Base-by-base conservation (phyloP, 345 rosid species). In the Citrus hindsii region DNA sequence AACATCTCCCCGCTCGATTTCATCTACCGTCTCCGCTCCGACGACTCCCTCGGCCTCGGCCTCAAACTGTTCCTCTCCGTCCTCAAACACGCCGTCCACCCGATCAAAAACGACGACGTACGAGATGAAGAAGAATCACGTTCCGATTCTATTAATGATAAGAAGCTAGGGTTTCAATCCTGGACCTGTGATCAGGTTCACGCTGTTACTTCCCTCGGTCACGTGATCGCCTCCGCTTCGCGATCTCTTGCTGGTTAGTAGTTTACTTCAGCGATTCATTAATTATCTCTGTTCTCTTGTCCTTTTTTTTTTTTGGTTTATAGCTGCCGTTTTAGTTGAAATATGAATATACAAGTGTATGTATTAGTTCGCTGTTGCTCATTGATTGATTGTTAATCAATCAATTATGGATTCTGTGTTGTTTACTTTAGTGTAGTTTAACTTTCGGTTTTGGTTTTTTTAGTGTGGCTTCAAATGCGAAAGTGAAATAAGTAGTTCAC, bases 101-200 rank as follows among this genome's bases (percentile, higher is more conserved):
- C 88, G 77, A 79, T 88, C 90, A 84, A 80, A n/a, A 83, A 71
- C 37, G 76, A 79, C 69, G 81, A 6, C 6, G 58, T 53, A 12
- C 51, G 51, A 13, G 51, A 46, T 46, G 51, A 46, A 46, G 18
- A 46, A 4, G 58, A 53, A 53, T 3, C 6, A 14, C 27, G 5
- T 27, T 48, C 14, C 62, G 12, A 59, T 59, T n/a, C 27, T 9
- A 24, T 22, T 59, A 9, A 22, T 24, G 33, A 61, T 7, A 25
- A 13, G 48, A 87, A 78, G 77, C 58, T 85, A 33, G 88, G 90
- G 81, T 85, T 92, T 77, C 81, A 84, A 73, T 80, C 84, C 30
- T 93, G 97, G 97, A 85, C 92, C 51, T 92, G 89, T 81, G 80
- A 86, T 27, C 98, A 93, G 88, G 80, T 93, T 80, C 89, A 83